A percentile compares a stretch with the other conserved stretches of the same genome.
These are phyloP conservation scores for Lathyrus aphaca DNA, from an alignment of 306 rosid genomes.

Conservation along the genomic window DNA sequence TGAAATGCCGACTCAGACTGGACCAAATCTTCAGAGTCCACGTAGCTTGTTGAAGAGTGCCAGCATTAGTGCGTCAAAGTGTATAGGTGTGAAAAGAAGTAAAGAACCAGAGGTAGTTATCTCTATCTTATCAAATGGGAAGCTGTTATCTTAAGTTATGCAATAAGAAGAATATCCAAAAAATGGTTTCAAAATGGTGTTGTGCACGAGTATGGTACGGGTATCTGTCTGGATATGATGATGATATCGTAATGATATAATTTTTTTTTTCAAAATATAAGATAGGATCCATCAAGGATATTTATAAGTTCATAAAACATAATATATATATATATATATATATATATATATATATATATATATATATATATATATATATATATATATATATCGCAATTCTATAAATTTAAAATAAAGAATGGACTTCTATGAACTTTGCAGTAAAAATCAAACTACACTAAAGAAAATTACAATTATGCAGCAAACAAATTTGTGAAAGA, in stretches of 20 bases:
- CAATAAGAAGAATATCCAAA: slow-evolving; percentile 21
- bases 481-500: slow-evolving; percentile 16
- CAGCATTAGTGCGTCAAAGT: slow-evolving; percentile 92
- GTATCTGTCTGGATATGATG: not conserved
- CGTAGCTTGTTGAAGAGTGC: slow-evolving; percentile 94
- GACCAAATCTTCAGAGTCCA: slow-evolving; percentile 53
- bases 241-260: not conserved
- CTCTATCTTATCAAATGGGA: slow-evolving; percentile 10
- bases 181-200: slow-evolving; percentile 23
- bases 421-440: not conserved
- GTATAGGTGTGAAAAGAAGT: slow-evolving; percentile 62
- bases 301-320: not conserved
- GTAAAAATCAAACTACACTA: slow-evolving; percentile 5
- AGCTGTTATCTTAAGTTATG: slow-evolving; percentile 11
- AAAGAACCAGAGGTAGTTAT: slow-evolving; percentile 65
- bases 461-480: slow-evolving; percentile 2
- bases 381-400: not conserved
- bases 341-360: too few species aligned
- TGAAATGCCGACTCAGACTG: slow-evolving; percentile 47
- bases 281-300: slow-evolving; percentile 9
- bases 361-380: too few species aligned
- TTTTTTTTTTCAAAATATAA: not conserved
- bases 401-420: not conserved
- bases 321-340: not conserved
- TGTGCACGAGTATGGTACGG: not conserved